A percentile compares a stretch with the other conserved stretches of the same genome.
These are phyloP conservation scores for Penicillium sp. DNA, from an alignment of 2,329 filamentous ascomycete species.

Conservation along the genomic window DNA sequence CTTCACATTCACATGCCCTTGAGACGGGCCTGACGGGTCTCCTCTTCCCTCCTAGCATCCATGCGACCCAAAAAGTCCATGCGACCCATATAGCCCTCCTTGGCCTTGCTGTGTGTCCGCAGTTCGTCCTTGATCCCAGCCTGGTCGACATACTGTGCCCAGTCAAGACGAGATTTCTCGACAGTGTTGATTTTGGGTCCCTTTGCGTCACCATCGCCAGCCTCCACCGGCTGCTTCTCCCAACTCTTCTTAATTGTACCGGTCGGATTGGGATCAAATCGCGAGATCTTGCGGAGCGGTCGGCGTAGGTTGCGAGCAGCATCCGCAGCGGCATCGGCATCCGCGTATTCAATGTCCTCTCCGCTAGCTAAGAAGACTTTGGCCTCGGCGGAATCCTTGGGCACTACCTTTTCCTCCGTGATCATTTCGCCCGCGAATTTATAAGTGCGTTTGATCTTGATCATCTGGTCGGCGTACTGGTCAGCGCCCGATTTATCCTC, in stretches of 20 bases:
- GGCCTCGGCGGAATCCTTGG: slow-evolving; percentile 59
- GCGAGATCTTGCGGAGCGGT: slow-evolving; percentile 48
- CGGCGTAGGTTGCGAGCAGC: slow-evolving; percentile 36
- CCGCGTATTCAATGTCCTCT: slow-evolving; percentile 41
- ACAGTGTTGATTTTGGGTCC: slow-evolving; percentile 68
- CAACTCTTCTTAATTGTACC: slow-evolving; percentile 49
- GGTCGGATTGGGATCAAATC: slow-evolving; percentile 53
- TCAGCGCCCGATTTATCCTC: slow-evolving; percentile 13
- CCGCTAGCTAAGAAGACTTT: slow-evolving; percentile 54
- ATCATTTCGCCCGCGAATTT: slow-evolving; percentile 61
- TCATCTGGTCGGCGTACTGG: slow-evolving; percentile 46
- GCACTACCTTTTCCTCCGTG: slow-evolving; percentile 58
- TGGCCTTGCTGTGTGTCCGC: slow-evolving; percentile 64
- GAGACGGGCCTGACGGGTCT: slow-evolving; percentile 57
- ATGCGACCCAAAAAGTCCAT: slow-evolving; percentile 67
- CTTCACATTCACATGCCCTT: slow-evolving; percentile 42
- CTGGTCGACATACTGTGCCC: slow-evolving; percentile 66
- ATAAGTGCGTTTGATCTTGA: slow-evolving; percentile 62
- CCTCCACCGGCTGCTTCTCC: slow-evolving; percentile 42
- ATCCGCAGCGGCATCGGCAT: slow-evolving; percentile 27
- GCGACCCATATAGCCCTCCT: slow-evolving; percentile 63
- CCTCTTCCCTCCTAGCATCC: slow-evolving; percentile 60
- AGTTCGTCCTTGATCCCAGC: slow-evolving; percentile 66
- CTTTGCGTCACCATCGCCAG: slow-evolving; percentile 38
- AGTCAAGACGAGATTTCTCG: slow-evolving; percentile 68